phyloP scores from a whole-genome alignment of 139 green algal genomes.

The Mesostigma viride region DNA sequence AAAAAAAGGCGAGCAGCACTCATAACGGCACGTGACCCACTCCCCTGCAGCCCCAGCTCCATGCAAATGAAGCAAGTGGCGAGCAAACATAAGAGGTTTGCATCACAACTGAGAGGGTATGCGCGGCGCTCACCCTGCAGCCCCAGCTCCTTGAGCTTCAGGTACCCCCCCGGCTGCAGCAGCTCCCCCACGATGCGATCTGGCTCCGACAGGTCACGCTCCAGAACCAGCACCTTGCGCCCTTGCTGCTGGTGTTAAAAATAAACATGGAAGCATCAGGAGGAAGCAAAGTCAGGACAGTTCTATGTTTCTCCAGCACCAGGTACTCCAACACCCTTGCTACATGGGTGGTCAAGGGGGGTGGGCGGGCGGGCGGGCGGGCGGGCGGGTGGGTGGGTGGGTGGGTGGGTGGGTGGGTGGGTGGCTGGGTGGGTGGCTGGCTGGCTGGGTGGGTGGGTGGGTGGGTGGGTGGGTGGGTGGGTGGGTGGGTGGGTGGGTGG shows the following conservation, averaged over 20 bases:
- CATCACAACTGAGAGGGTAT: background rate
- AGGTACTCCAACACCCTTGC: background rate
- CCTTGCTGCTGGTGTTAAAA: slow-evolving; percentile 40
- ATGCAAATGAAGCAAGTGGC: too few species aligned
- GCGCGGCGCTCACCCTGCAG: slow-evolving; percentile 39
- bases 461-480: too few species aligned
- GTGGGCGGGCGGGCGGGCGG: too few species aligned
- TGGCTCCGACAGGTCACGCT: slow-evolving; percentile 80
- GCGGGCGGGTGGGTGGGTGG: too few species aligned
- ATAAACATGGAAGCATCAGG: background rate
- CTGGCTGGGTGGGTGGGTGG: too few species aligned
- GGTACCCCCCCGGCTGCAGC: slow-evolving; percentile 89
- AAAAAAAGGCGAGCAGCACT: too few species aligned
- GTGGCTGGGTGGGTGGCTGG: too few species aligned
- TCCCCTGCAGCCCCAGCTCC: too few species aligned
- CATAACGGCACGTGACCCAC: too few species aligned
- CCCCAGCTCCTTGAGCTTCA: slow-evolving; percentile 81
- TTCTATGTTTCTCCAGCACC: background rate
- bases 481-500: too few species aligned
- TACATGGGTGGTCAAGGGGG: too few species aligned
- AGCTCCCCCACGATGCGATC: slow-evolving; percentile 98
- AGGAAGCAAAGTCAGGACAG: background rate
- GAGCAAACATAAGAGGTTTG: background rate
- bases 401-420: background rate
- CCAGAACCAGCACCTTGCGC: slow-evolving; percentile 73